Evolutionary conservation across 2,329 filamentous ascomycete species (phyloP), one percentile per base, ranked within the genome.

Genomic region (Aureobasidium uvarum): DNA sequence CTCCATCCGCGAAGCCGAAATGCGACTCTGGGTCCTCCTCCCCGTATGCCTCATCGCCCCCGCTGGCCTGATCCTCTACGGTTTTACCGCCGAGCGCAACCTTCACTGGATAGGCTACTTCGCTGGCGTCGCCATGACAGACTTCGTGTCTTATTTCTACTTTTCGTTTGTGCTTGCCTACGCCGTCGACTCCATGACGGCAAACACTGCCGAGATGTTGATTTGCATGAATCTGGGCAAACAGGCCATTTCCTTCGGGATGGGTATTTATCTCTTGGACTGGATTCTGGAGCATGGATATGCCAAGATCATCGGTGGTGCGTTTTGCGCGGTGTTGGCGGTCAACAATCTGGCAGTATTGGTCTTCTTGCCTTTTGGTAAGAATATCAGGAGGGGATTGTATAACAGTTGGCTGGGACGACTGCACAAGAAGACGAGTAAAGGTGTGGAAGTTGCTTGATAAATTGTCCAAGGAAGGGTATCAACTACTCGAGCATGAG

Each of bases 131-230:
- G 73, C 71, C 1, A 74, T 77, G 74, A 69, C 69, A 33, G 72
- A 76, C 59, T 77, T 74, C 72, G 72, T 71, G 5, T 66, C 67
- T 13, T 70, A 74, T 52, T 75, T 76, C 66, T 75, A 72, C 71
- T 76, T 77, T 67, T 72, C 71, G 16, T 84, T 86, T 70, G 83
- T 84, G 13, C 77, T 88, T 10, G 85, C 84, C 2, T 87, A 87
- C 69, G 84, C 85, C 1, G 81, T 87, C 43, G 85, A 87, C 71
- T 82, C 79, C 62, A 85, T 87, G 73, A 82, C 81, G 23, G 77
- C 81, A 39, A 85, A 86, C 68, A 83, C 84, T n/a, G 82, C 81
- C 28, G 85, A 87, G 74, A 86, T 86, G 84, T 78, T 87, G 13
- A 86, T 77, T 56, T 75, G 75, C 10, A 77, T 77, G 74, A 74